These are phyloP conservation scores for Aspergillus amoenus DNA, from an alignment of 2,329 filamentous ascomycete genomes.

Conservation along the genomic window DNA sequence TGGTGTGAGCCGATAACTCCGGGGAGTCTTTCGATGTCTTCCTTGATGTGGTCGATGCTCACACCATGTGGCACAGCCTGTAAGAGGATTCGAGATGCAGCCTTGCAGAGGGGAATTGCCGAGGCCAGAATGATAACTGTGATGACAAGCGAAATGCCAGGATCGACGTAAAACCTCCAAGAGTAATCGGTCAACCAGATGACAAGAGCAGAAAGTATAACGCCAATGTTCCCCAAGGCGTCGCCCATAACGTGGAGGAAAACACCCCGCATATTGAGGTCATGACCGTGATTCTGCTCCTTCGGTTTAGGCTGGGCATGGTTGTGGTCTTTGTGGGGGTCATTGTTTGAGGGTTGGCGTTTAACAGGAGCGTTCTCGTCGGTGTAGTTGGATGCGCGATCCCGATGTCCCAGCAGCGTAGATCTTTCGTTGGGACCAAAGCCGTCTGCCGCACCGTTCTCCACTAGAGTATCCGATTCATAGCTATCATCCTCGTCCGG, in stretches of 20 bases:
- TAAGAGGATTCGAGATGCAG: conserved; percentile 72
- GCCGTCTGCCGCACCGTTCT: conserved; percentile 52
- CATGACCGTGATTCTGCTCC: conserved; percentile 54
- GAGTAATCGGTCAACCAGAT: conserved; percentile 88
- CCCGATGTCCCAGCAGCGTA: conserved; percentile 42
- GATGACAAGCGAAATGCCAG: conserved; percentile 89
- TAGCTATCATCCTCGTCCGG: conserved; percentile 56
- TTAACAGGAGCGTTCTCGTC: conserved; percentile 24
- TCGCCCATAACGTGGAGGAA: conserved; percentile 62
- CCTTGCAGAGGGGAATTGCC: conserved; percentile 53
- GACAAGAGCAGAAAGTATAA: conserved; percentile 66
- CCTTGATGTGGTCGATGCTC: conserved; percentile 82
- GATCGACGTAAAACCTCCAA: conserved; percentile 85
- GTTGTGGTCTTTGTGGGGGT: conserved; percentile 69
- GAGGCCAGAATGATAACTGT: conserved; percentile 68
- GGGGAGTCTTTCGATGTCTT: conserved; percentile 81
- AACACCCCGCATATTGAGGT: conserved; percentile 89
- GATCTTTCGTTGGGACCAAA: conserved; percentile 48
- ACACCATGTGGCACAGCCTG: conserved; percentile 92
- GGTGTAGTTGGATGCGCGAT: conserved; percentile 36
- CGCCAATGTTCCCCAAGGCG: conserved; percentile 49
- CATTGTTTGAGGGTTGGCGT: conserved; percentile 22
- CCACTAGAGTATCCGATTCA: conserved; percentile 55
- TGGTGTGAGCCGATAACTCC: conserved; percentile 92
- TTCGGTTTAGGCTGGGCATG: conserved; percentile 70